Evolutionary conservation across 2,329 filamentous ascomycete genomes (phyloP).

Genomic region (Didymella glomerata): DNA sequence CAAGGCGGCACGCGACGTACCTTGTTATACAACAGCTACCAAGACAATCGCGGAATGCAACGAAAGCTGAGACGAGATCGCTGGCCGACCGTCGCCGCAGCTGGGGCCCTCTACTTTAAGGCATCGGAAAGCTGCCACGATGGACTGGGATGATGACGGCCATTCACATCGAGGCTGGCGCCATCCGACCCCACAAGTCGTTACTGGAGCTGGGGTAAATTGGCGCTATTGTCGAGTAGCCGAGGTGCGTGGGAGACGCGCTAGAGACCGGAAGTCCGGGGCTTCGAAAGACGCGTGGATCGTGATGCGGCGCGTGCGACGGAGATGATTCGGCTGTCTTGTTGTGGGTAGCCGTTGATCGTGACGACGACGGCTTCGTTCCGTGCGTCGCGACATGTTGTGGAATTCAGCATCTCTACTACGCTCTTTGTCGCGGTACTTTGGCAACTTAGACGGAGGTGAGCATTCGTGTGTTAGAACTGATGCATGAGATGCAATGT

Average conservation of each 20-base stretch:
- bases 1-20: neutral
- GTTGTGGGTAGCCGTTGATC: neutral
- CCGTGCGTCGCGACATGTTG: neutral
- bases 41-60: neutral
- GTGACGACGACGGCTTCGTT: neutral
- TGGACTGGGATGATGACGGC: neutral
- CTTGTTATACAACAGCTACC: slow-evolving; percentile 1
- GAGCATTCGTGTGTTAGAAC: neutral
- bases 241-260: neutral
- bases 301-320: neutral
- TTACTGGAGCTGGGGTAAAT: neutral
- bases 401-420: neutral
- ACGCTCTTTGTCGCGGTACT: neutral
- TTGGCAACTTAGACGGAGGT: neutral
- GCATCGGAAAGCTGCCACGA: slow-evolving; percentile 6
- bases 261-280: neutral
- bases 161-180: neutral
- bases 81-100: slow-evolving; percentile 13
- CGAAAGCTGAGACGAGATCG: slow-evolving; percentile 1
- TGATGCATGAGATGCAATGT: neutral
- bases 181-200: neutral
- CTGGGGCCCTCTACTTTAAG: slow-evolving; percentile 4
- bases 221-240: neutral
- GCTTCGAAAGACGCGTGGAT: neutral
- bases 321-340: neutral